Conservation (phyloP, 495 filamentous ascomycete genomes). For the Paragyromitra xinjiangensis region DNA sequence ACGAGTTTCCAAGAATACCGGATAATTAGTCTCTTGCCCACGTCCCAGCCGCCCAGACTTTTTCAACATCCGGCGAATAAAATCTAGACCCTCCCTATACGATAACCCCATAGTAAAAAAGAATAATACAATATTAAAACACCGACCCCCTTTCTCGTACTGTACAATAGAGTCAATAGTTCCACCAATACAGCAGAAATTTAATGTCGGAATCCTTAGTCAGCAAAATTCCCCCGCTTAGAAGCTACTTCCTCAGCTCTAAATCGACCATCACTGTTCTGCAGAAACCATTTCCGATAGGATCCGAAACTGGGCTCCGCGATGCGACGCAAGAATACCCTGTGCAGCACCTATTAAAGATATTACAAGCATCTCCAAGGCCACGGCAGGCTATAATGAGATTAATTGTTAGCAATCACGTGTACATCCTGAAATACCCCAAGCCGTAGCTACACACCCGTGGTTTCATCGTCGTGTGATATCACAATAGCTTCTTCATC, state of each 20-base stretch:
- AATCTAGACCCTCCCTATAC: too few species aligned
- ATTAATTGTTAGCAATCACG: not conserved
- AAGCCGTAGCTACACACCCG: not conserved
- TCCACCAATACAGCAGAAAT: not conserved
- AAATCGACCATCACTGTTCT: slow-evolving; percentile 1
- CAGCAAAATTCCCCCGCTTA: not conserved
- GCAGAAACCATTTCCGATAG: slow-evolving; percentile 23
- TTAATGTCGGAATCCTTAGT: not conserved
- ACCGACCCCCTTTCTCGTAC: too few species aligned
- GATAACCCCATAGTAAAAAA: too few species aligned
- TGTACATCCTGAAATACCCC: too few species aligned
- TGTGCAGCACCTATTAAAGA: slow-evolving; percentile 19
- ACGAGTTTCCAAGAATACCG: too few species aligned
- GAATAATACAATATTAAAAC: too few species aligned
- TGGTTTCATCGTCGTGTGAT: not conserved
- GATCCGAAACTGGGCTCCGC: not conserved
- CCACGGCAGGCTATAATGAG: slow-evolving; percentile 10
- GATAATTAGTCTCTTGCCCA: too few species aligned
- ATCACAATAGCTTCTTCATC: not conserved
- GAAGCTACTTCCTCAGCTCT: slow-evolving; percentile 6
- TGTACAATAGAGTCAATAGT: not conserved
- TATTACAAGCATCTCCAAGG: slow-evolving; percentile 13
- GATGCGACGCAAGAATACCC: slow-evolving; percentile 21
- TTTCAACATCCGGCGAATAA: too few species aligned
- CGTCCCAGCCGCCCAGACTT: too few species aligned